These are phyloP conservation scores for Tillandsia leiboldiana DNA, from an alignment of 176 grass and related monocot genomes.

Conservation along the genomic window DNA sequence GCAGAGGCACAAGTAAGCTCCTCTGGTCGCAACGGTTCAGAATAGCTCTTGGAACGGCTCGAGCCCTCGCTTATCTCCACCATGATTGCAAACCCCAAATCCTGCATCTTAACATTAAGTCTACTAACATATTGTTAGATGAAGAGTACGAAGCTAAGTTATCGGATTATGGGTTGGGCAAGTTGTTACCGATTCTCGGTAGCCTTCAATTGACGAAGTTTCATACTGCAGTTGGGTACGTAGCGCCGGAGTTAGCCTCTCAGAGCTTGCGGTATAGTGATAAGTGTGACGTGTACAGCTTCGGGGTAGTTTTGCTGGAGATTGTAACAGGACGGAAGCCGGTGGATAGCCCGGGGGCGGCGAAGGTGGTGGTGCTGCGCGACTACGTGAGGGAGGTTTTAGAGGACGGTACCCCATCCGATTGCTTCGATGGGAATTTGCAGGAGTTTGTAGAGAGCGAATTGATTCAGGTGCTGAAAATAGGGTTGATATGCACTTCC, in stretches of 20 bases:
- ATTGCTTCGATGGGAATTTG: conserved; percentile 73
- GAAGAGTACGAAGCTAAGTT: conserved; percentile 74
- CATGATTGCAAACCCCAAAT: conserved; percentile 87
- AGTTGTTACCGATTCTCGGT: conserved; percentile 77
- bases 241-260: conserved; percentile 80
- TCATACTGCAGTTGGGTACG: conserved; percentile 63
- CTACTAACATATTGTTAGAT: conserved; percentile 83
- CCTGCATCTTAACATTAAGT: conserved; percentile 96
- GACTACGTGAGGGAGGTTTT: conserved; percentile 77
- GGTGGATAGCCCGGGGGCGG: conserved; percentile 48
- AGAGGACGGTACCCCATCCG: conserved; percentile 59
- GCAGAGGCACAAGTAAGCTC: conserved; percentile 36
- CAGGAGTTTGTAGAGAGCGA: conserved; percentile 64
- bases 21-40: conserved; percentile 72
- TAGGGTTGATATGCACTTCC: conserved; percentile 87
- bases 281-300: conserved; percentile 97
- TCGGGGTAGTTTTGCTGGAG: conserved; percentile 88
- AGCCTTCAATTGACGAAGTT: conserved; percentile 68
- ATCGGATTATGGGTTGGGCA: conserved; percentile 84
- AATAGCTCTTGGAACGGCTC: conserved; percentile 59
- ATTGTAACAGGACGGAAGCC: conserved; percentile 85
- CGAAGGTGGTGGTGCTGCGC: conserved; percentile 38
- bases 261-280: conserved; percentile 72
- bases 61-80: conserved; percentile 83
- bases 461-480: conserved; percentile 87